Conservation (phyloP, 352 stramenopile species). For the Pythium sukuiense region DNA sequence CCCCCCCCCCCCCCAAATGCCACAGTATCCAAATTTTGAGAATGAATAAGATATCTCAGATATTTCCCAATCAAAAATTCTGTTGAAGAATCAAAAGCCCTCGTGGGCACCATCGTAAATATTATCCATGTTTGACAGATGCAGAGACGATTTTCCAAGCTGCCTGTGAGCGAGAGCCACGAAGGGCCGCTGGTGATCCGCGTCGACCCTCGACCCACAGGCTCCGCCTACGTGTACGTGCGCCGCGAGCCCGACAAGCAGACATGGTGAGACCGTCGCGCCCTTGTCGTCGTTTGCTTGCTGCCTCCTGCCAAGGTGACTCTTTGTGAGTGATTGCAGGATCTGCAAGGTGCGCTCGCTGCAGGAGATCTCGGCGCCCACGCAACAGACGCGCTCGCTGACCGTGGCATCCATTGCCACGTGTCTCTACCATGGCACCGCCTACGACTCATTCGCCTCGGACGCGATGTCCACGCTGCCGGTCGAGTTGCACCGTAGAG, state of each 20-base stretch:
- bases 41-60: no score
- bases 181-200: slow-evolving; percentile 8
- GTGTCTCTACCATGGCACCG: slow-evolving; percentile 13
- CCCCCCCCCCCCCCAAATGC: no score
- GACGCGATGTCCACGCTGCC: background rate
- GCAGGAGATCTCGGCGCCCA: slow-evolving; percentile 12
- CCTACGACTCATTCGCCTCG: slow-evolving; percentile 1
- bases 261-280: slow-evolving; percentile 10
- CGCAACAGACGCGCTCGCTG: slow-evolving; percentile 10
- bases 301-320: no score
- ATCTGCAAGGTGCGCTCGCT: slow-evolving; percentile 12
- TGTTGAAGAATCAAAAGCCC: no score
- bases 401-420: slow-evolving; percentile 7
- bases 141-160: no score
- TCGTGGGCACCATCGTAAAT: background rate
- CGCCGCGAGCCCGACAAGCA: slow-evolving; percentile 17
- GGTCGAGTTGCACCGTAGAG: slow-evolving; percentile 8
- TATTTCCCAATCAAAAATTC: no score
- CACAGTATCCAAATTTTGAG: no score
- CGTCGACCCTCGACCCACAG: slow-evolving; percentile 7
- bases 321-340: background rate
- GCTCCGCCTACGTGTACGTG: slow-evolving; percentile 21
- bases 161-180: slow-evolving; percentile 17
- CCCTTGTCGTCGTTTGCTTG: background rate
- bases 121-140: background rate